Conservation (phyloP, 352 stramenopile species). For the Phytophthora aleatoria region DNA sequence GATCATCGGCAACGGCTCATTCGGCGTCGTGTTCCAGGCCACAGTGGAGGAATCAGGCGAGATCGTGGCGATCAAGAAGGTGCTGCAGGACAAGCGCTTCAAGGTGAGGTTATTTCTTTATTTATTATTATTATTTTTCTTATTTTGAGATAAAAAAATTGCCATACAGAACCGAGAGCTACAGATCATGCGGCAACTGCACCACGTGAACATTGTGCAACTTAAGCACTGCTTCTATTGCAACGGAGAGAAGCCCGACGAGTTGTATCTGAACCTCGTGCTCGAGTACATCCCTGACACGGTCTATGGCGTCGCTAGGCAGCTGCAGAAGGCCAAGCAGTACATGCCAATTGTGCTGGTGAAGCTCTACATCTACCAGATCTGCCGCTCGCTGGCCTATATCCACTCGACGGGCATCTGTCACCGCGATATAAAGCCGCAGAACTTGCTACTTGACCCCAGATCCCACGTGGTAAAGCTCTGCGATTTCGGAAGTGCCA, state of each 20-base stretch:
- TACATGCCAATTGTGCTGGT: conserved; percentile 97
- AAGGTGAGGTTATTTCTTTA: conserved; percentile 73
- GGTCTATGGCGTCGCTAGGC: conserved; percentile 96
- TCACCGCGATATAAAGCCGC: conserved; percentile 99
- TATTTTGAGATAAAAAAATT: conserved; percentile 4
- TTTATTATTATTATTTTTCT: conserved; percentile 12
- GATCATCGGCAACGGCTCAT: conserved; percentile 99
- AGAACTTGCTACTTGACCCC: conserved; percentile 99
- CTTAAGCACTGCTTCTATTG: conserved; percentile 99
- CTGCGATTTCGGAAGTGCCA: conserved; percentile 98
- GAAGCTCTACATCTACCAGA: conserved; percentile 99
- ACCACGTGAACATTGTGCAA: conserved; percentile 99
- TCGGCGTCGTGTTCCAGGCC: conserved; percentile 99
- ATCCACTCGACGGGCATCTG: conserved; percentile 98
- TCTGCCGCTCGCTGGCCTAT: conserved; percentile 96
- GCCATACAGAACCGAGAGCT: conserved; percentile 95
- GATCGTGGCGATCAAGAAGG: conserved; percentile 99
- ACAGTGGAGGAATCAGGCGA: conserved; percentile 96
- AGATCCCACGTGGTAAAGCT: conserved; percentile 98
- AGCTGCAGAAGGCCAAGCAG: conserved; percentile 97
- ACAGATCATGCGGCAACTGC: conserved; percentile 99
- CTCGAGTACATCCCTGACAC: conserved; percentile 99
- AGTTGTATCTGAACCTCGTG: conserved; percentile 99
- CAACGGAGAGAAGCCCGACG: conserved; percentile 94
- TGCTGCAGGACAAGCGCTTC: conserved; percentile 99